phyloP scores from a whole-genome alignment of 1,284 basidiomycete genomes.

The Fomitopsis pinicola region DNA sequence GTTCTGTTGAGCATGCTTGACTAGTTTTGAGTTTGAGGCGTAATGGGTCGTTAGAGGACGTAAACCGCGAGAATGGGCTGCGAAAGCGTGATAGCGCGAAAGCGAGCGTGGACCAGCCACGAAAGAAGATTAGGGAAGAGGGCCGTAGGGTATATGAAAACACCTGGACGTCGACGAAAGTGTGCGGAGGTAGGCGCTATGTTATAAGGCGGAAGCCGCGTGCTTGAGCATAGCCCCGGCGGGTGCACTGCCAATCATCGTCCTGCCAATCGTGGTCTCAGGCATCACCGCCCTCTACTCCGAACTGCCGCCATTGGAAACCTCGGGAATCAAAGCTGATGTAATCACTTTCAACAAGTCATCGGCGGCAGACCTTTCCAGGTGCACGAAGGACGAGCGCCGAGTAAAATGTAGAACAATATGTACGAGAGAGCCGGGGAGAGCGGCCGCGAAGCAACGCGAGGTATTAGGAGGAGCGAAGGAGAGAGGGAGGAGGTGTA shows the following conservation, averaged over 20 bases:
- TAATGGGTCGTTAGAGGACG: conserved; percentile 1
- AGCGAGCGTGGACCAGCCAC: conserved; percentile 10
- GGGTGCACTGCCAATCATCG: conserved; percentile 5
- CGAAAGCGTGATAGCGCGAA: conserved; percentile 8
- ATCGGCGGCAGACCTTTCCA: not conserved
- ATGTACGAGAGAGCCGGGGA: too few relatives aligned
- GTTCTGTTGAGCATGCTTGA: conserved; percentile 16
- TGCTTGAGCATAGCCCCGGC: not conserved
- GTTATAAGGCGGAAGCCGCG: not conserved
- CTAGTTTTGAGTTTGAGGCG: not conserved
- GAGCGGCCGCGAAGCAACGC: too few relatives aligned
- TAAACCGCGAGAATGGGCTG: not conserved
- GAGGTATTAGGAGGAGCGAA: too few relatives aligned
- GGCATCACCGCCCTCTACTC: not conserved
- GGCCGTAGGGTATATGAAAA: conserved; percentile 1
- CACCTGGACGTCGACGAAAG: conserved; percentile 6
- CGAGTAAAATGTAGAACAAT: too few relatives aligned
- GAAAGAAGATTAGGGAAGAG: not conserved
- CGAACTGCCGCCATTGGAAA: not conserved
- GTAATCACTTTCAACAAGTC: not conserved
- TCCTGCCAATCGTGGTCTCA: conserved; percentile 5
- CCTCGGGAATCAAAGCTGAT: not conserved
- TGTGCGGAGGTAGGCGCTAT: not conserved
- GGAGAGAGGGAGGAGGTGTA: too few relatives aligned
- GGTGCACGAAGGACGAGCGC: too few relatives aligned